These are phyloP conservation scores for Boehmeria nivea DNA, from an alignment of 306 rosid genomes.

Conservation along the genomic window DNA sequence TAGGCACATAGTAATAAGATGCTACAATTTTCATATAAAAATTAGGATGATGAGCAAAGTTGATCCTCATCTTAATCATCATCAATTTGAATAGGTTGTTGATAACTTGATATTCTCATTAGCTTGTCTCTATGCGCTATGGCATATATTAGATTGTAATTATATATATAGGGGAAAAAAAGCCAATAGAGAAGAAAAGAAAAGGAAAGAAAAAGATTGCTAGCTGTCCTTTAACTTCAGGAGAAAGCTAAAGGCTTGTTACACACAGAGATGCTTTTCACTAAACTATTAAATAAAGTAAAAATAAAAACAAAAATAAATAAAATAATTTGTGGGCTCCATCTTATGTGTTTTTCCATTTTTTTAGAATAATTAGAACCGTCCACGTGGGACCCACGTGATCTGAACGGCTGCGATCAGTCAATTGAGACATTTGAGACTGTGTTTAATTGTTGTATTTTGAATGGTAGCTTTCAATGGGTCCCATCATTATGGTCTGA, in stretches of 20 bases:
- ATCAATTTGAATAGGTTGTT: not conserved
- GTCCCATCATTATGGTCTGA: too few species aligned
- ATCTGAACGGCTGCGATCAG: not conserved
- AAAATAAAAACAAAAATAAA: not conserved
- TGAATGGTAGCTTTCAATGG: conserved; percentile 24
- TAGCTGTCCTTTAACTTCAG: conserved; percentile 21
- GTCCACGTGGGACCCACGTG: not conserved
- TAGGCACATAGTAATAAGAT: too few species aligned
- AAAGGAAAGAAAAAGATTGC: conserved; percentile 8
- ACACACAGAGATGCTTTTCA: not conserved
- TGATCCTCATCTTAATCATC: not conserved
- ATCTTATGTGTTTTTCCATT: conserved; percentile 5
- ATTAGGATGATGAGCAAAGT: not conserved
- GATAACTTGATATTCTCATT: not conserved
- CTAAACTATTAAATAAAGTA: not conserved
- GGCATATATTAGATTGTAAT: not conserved
- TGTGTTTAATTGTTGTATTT: not conserved
- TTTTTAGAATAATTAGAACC: not conserved
- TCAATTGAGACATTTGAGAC: not conserved
- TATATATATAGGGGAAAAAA: not conserved
- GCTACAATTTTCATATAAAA: too few species aligned
- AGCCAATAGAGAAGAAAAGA: not conserved
- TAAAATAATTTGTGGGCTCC: conserved; percentile 18
- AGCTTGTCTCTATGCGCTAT: conserved; percentile 6
- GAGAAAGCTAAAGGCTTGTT: not conserved